A percentile compares a stretch with the other conserved stretches of the same genome.
Evolutionary conservation across 2,329 filamentous ascomycete genomes (phyloP).

Genomic region (Fusarium floridanum): DNA sequence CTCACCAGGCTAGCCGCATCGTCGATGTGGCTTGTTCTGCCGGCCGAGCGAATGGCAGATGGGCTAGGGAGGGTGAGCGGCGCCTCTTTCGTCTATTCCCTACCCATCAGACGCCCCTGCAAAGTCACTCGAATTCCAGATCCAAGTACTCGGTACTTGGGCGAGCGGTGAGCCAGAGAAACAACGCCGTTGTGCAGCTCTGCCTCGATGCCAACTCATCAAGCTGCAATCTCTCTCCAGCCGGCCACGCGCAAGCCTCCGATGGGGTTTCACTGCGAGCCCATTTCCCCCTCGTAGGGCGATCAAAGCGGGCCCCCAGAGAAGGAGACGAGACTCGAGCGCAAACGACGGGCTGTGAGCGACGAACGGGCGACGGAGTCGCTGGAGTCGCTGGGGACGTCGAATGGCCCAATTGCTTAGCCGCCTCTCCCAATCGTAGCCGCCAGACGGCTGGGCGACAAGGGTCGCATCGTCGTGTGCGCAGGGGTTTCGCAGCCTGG

Average conservation of each 20-base stretch:
- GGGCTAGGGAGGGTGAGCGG: background rate
- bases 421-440: slow-evolving; percentile 51
- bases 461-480: slow-evolving; percentile 42
- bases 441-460: slow-evolving; percentile 48
- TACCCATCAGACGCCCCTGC: slow-evolving; percentile 33
- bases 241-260: slow-evolving; percentile 37
- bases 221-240: slow-evolving; percentile 37
- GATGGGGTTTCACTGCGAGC: slow-evolving; percentile 16
- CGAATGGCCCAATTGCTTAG: slow-evolving; percentile 42
- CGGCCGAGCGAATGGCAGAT: slow-evolving; percentile 40
- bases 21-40: slow-evolving; percentile 42
- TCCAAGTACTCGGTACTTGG: slow-evolving; percentile 48
- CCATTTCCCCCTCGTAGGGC: slow-evolving; percentile 30
- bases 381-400: slow-evolving; percentile 32
- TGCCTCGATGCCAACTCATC: slow-evolving; percentile 49
- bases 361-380: slow-evolving; percentile 25
- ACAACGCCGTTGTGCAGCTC: slow-evolving; percentile 31
- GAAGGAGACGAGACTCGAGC: slow-evolving; percentile 2
- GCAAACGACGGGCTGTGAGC: slow-evolving; percentile 25
- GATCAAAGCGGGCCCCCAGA: slow-evolving; percentile 27
- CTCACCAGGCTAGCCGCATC: slow-evolving; percentile 23
- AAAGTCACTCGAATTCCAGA: slow-evolving; percentile 46
- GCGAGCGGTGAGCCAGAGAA: slow-evolving; percentile 41
- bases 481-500: slow-evolving; percentile 48
- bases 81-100: slow-evolving; percentile 19